Evolutionary conservation across 108 stramenopile genomes (phyloP).

Genomic region (Nitzschia sp.): DNA sequence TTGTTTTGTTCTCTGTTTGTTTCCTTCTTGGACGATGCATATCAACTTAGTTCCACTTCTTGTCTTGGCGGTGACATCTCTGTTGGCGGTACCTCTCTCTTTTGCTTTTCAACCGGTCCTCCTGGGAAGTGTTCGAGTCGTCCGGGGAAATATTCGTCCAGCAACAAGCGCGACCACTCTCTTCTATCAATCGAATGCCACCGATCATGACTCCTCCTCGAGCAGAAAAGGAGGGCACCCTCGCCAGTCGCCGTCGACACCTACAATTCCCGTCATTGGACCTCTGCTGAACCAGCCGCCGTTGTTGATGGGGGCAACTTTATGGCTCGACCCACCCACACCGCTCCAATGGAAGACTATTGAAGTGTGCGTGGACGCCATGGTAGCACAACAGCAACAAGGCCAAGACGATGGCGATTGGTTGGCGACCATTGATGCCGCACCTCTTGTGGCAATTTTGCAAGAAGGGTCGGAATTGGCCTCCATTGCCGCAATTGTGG

Average conservation of each 20-base stretch:
- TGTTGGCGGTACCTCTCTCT: no score
- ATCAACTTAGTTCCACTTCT: no score
- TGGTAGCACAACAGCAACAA: not conserved
- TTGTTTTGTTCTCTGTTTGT: no score
- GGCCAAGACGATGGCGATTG: not conserved
- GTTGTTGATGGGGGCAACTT: constrained; percentile 32
- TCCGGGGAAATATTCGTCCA: no score
- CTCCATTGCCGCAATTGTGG: constrained; percentile 64
- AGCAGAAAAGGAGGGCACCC: not conserved
- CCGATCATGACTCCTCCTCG: not conserved
- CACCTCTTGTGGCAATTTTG: constrained; percentile 52
- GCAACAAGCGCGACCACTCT: not conserved
- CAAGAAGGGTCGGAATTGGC: constrained; percentile 39
- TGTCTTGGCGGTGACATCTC: no score
- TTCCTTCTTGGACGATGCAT: no score
- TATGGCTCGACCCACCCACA: constrained; percentile 42
- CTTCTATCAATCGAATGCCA: not conserved
- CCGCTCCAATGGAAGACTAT: constrained; percentile 49
- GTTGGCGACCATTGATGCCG: constrained; percentile 36
- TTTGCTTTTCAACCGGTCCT: no score
- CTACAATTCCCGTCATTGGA: constrained; percentile 39
- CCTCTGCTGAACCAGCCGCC: constrained; percentile 34
- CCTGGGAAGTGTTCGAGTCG: no score
- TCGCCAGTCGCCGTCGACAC: no score
- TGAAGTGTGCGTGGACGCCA: constrained; percentile 34